Percentiles rank a stretch among this genome's conserved stretches.
Evolutionary conservation across 176 grass and related monocot species (phyloP).

Genomic region (Hordeum vulgare): MorexV3_pseudomolecules_assembly NC_058523.1:469877539-469878038

Average conservation of each 20-base stretch:
- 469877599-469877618: constrained; percentile 19
- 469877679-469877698: constrained; percentile 60
- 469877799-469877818: constrained; percentile 79
- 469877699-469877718: constrained; percentile 78
- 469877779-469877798: constrained; percentile 61
- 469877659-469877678: constrained; percentile 92
- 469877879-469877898: constrained; percentile 74
- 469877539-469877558: constrained; percentile 6
- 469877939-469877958: constrained; percentile 4
- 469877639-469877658: constrained; percentile 60
- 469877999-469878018: not conserved
- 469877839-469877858: constrained; percentile 98
- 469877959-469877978: not conserved
- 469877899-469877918: constrained; percentile 21
- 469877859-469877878: constrained; percentile 89
- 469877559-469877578: constrained; percentile 11
- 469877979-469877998: not conserved
- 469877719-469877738: constrained; percentile 65
- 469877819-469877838: constrained; percentile 88
- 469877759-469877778: constrained; percentile 73
- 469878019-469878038: not conserved
- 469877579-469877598: not conserved
- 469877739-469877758: constrained; percentile 48
- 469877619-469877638: not conserved
- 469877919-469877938: constrained; percentile 7